Evolutionary conservation across 805 yeast genomes (phyloP).

Genomic region (Starmerella apicola): DNA sequence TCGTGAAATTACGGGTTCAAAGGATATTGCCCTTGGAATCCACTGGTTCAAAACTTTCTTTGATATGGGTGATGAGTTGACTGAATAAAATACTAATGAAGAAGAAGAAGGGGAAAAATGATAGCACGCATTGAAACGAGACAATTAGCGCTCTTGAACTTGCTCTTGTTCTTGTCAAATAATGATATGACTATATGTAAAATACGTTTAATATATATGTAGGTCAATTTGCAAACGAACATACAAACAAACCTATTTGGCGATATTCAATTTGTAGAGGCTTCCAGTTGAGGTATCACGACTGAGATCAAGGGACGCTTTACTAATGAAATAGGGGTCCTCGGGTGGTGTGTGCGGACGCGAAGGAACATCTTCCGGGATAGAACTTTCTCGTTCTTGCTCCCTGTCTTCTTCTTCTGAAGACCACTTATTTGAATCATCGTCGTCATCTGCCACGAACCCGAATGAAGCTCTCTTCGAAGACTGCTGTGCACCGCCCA

Average conservation of each 20-base stretch:
- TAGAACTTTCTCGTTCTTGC: neutral
- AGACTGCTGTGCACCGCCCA: neutral
- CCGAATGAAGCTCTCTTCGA: slow-evolving; percentile 12
- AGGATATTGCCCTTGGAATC: slow-evolving; percentile 55
- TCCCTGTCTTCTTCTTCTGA: slow-evolving; percentile 2
- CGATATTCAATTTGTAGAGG: too few relatives aligned
- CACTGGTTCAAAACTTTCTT: slow-evolving; percentile 51
- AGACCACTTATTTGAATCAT: neutral
- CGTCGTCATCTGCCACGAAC: slow-evolving; percentile 14
- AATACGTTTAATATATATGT: too few relatives aligned
- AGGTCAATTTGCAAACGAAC: too few relatives aligned
- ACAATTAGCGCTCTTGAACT: too few relatives aligned
- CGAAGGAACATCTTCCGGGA: slow-evolving; percentile 1
- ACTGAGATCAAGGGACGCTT: slow-evolving; percentile 17
- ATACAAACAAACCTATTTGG: too few relatives aligned
- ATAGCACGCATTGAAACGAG: too few relatives aligned
- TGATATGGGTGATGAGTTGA: slow-evolving; percentile 11
- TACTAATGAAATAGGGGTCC: slow-evolving; percentile 10
- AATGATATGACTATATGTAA: too few relatives aligned
- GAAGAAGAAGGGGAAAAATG: too few relatives aligned
- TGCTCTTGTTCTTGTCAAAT: too few relatives aligned
- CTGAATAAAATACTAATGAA: too few relatives aligned
- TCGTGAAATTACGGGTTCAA: slow-evolving; percentile 79
- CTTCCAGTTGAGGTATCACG: too few relatives aligned
- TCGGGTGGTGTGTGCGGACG: slow-evolving; percentile 17